These are phyloP conservation scores for Termitomyces sp. DNA, from an alignment of 768 basidiomycete species.

Conservation along the genomic window DNA sequence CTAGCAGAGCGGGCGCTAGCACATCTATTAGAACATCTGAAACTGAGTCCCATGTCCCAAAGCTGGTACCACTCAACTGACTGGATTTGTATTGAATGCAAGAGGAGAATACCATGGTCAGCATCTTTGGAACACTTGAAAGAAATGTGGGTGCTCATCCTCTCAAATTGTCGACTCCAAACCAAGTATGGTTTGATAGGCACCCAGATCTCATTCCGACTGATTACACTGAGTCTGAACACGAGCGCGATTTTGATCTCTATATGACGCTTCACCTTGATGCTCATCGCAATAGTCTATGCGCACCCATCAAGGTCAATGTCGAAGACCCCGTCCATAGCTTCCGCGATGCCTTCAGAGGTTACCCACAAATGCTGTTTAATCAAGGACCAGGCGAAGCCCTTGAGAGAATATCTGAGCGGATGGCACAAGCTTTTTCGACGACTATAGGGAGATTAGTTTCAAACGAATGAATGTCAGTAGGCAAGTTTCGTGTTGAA, in stretches of 20 bases:
- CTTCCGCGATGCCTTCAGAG: slow-evolving; percentile 1
- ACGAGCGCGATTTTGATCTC: background rate
- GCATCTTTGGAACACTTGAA: slow-evolving; percentile 1
- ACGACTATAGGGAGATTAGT: background rate
- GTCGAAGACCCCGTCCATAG: background rate
- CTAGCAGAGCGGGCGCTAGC: background rate
- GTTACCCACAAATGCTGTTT: background rate
- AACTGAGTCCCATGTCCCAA: background rate
- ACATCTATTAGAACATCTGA: background rate
- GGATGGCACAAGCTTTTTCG: background rate
- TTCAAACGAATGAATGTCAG: too few species aligned
- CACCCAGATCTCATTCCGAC: background rate
- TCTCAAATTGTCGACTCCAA: background rate
- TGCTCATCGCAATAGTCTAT: background rate
- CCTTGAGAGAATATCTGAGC: background rate
- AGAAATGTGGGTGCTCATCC: background rate
- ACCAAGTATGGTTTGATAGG: background rate
- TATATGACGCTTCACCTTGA: slow-evolving; percentile 4
- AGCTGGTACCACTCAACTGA: background rate
- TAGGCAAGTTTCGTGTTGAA: background rate
- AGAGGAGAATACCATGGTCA: background rate
- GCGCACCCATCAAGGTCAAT: background rate
- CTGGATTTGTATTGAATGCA: slow-evolving; percentile 9
- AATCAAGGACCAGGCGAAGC: background rate
- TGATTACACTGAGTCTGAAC: background rate